Conservation (phyloP, 352 stramenopile genomes). For the Pythium scleroteichum region DNA sequence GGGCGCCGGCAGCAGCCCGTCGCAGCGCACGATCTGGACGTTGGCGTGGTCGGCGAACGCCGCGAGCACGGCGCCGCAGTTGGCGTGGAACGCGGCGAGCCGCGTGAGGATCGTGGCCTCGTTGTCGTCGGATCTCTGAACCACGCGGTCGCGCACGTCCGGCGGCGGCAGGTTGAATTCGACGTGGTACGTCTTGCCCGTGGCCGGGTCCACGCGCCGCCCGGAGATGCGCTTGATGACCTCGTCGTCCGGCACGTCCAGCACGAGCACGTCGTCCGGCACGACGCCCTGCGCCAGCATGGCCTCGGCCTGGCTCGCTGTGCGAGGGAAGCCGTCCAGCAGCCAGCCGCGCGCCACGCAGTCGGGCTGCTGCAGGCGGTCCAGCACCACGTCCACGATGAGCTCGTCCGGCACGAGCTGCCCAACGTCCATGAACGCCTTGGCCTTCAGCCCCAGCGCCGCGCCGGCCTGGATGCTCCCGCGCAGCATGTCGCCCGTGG, state of each 20-base stretch:
- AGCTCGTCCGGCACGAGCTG: constrained; percentile 92
- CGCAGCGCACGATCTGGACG: constrained; percentile 57
- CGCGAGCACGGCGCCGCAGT: constrained; percentile 49
- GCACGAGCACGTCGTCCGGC: constrained; percentile 90
- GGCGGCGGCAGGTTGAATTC: constrained; percentile 92
- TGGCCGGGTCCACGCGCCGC: constrained; percentile 92
- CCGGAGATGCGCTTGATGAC: constrained; percentile 95
- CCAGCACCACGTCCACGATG: constrained; percentile 87
- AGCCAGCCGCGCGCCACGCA: constrained; percentile 91
- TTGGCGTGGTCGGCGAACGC: constrained; percentile 37
- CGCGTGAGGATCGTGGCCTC: constrained; percentile 91
- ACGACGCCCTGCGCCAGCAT: constrained; percentile 76
- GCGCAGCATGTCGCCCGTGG: constrained; percentile 92
- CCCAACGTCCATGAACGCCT: constrained; percentile 85
- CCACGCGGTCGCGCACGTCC: constrained; percentile 60
- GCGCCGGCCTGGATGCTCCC: constrained; percentile 75
- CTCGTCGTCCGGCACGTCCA: constrained; percentile 94
- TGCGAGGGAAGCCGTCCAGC: constrained; percentile 94
- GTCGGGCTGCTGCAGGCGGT: constrained; percentile 80
- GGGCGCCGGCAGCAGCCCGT: constrained; percentile 49
- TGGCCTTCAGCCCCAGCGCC: constrained; percentile 64
- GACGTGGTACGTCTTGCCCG: constrained; percentile 95
- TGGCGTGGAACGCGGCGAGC: constrained; percentile 81
- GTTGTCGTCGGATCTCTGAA: constrained; percentile 92
- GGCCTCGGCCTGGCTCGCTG: constrained; percentile 84